Conservation (phyloP, 2,329 filamentous ascomycete species). For the Cladorrhinum sp. region DNA sequence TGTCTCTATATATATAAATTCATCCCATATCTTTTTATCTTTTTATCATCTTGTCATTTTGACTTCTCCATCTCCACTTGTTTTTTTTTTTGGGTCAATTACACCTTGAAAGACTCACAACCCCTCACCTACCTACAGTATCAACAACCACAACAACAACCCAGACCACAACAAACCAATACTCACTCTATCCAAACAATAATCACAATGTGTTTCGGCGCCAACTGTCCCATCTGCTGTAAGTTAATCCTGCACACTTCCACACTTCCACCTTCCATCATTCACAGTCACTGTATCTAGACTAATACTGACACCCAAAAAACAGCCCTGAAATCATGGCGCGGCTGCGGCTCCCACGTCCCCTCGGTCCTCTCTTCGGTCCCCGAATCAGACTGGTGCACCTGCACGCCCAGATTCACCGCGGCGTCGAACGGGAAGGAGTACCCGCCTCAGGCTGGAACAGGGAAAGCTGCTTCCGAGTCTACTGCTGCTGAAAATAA, state of each 20-base stretch:
- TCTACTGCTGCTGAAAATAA: not conserved
- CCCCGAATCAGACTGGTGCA: constrained; percentile 47
- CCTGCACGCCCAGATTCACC: constrained; percentile 26
- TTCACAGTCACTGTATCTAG: not conserved
- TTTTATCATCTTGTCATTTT: not conserved
- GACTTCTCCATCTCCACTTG: too few species aligned
- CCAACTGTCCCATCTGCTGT: constrained; percentile 44
- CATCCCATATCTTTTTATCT: too few species aligned
- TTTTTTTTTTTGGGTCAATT: too few species aligned
- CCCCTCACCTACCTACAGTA: not conserved
- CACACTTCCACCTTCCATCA: not conserved
- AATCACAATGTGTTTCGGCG: constrained; percentile 39
- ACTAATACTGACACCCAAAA: too few species aligned
- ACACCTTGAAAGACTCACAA: too few species aligned
- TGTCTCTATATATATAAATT: too few species aligned
- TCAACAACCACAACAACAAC: not conserved
- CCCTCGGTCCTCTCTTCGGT: constrained; percentile 43
- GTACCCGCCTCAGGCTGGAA: constrained; percentile 7
- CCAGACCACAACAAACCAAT: too few species aligned
- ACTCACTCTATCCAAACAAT: not conserved
- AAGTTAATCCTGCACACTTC: constrained; percentile 21
- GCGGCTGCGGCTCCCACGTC: constrained; percentile 49
- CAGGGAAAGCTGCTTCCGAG: not conserved
- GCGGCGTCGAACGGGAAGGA: not conserved
- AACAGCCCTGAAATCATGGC: constrained; percentile 48